phyloP scores from a whole-genome alignment of 345 rosid genomes.

The Eucalyptus sp. region DNA sequence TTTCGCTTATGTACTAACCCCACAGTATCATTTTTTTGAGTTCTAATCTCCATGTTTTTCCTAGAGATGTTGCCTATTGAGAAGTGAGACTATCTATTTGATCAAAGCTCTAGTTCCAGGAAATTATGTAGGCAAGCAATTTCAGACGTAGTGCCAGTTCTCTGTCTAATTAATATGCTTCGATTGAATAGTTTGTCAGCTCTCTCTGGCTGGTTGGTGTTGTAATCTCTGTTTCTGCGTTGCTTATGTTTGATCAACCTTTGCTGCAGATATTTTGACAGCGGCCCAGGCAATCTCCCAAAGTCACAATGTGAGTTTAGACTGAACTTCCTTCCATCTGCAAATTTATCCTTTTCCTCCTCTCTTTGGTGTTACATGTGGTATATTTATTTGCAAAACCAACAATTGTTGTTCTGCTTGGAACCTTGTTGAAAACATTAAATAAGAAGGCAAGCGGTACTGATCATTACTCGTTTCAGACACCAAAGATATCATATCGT shows the following conservation, averaged over 20 bases:
- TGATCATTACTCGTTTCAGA: background rate
- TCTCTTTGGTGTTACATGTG: background rate
- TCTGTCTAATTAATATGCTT: background rate
- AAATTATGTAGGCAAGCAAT: background rate
- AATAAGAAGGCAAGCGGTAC: background rate
- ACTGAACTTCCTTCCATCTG: background rate
- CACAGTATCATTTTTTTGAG: background rate
- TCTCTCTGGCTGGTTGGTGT: background rate
- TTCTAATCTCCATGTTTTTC: background rate
- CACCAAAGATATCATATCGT: background rate
- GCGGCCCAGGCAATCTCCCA: conserved; percentile 82
- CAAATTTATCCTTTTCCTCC: background rate
- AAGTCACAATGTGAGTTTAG: conserved; percentile 58
- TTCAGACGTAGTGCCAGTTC: background rate
- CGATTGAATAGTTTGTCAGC: background rate
- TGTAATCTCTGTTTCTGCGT: background rate
- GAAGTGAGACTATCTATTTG: background rate
- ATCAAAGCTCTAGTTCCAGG: background rate
- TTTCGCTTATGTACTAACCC: background rate
- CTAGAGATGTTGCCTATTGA: background rate
- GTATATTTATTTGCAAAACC: background rate
- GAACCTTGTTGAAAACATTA: background rate
- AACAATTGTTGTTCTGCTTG: background rate
- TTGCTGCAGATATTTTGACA: conserved; percentile 68
- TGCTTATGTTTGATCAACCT: conserved; percentile 4